These are phyloP conservation scores for Zostera marina DNA, from an alignment of 116 monocot species.

Conservation along the genomic window DNA sequence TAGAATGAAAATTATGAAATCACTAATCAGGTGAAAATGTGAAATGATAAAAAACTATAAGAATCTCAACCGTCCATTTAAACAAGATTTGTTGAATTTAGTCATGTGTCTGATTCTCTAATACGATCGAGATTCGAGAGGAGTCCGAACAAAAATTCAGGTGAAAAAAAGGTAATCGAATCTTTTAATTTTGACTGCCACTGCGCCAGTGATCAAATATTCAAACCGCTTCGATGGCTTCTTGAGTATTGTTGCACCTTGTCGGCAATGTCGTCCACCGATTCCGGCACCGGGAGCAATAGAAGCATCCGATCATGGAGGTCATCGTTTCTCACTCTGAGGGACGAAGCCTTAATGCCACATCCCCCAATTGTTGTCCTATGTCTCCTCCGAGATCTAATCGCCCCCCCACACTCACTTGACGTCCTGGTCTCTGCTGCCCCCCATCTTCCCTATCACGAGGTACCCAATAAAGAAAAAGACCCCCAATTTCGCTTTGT, in stretches of 20 bases:
- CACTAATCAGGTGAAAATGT: no score
- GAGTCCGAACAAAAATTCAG: no score
- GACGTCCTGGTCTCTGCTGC: conserved; percentile 41
- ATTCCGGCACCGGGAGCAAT: background rate
- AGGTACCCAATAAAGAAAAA: conserved; percentile 18
- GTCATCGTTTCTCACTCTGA: conserved; percentile 73
- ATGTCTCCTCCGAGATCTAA: conserved; percentile 38
- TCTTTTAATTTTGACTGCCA: no score
- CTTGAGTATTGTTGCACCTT: background rate
- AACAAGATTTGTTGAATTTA: no score
- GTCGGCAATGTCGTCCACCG: background rate
- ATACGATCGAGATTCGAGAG: no score
- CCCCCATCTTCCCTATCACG: conserved; percentile 40
- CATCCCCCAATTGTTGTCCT: conserved; percentile 31
- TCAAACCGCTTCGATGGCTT: background rate
- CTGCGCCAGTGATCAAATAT: background rate
- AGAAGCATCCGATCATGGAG: conserved; percentile 36
- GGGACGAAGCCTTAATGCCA: conserved; percentile 63
- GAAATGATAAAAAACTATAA: no score
- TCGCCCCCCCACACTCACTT: conserved; percentile 37
- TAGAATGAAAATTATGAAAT: no score
- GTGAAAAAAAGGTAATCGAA: no score
- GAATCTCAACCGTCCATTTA: no score
- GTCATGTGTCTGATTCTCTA: no score
- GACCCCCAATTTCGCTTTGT: background rate